Evolutionary conservation across 164 flowering plant genomes (phyloP).

Genomic region (Nymphaea colorata): DNA sequence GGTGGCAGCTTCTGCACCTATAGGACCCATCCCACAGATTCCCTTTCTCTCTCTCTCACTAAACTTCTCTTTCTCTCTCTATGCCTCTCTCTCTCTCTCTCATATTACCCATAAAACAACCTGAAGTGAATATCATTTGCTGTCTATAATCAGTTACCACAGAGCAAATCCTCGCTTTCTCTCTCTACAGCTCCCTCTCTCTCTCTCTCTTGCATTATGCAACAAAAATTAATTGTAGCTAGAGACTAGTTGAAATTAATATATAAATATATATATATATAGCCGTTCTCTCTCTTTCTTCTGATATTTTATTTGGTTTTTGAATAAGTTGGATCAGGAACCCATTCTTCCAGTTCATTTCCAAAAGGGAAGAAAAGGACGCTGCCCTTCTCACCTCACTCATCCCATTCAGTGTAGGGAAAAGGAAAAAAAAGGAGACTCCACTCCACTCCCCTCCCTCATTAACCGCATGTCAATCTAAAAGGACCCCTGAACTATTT

Average conservation of each 20-base stretch:
- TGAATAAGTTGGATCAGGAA: too few species aligned
- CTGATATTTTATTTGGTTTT: too few species aligned
- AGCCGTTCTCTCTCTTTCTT: slow-evolving; percentile 6
- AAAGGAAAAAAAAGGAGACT: background rate
- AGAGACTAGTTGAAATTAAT: too few species aligned
- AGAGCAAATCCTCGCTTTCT: slow-evolving; percentile 1
- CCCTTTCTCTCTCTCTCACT: slow-evolving; percentile 5
- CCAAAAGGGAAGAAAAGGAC: too few species aligned
- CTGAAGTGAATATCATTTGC: too few species aligned
- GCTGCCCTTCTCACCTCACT: too few species aligned
- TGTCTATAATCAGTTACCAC: too few species aligned
- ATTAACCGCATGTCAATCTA: background rate
- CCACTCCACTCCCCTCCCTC: background rate
- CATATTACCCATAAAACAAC: background rate
- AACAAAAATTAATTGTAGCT: too few species aligned
- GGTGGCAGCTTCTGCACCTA: slow-evolving; percentile 24
- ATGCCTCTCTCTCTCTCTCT: slow-evolving; percentile 4
- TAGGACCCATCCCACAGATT: slow-evolving; percentile 12
- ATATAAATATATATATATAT: background rate
- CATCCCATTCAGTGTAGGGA: background rate
- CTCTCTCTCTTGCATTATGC: background rate
- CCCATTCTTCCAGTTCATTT: too few species aligned
- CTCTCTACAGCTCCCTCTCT: slow-evolving; percentile 3
- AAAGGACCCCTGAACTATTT: background rate
- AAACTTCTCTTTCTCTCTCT: slow-evolving; percentile 7